phyloP scores from a whole-genome alignment of 768 basidiomycete species.

The Tulasnella sp. region DNA sequence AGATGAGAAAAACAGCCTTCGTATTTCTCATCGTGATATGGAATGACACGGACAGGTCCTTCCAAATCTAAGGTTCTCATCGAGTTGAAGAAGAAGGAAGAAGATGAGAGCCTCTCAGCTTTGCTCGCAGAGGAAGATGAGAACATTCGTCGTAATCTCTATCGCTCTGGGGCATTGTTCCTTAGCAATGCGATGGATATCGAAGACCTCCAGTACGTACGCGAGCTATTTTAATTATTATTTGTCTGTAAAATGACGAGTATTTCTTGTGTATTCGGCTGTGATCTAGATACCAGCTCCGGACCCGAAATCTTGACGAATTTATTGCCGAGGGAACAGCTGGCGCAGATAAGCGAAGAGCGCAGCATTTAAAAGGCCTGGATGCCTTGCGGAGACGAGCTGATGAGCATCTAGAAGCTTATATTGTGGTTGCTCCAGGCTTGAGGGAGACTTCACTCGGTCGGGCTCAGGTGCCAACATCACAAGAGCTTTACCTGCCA shows the following conservation, averaged over 20 bases:
- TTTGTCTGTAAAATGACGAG: too few relatives aligned
- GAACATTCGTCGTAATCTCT: not conserved
- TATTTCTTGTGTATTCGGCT: not conserved
- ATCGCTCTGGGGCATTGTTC: not conserved
- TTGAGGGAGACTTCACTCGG: not conserved
- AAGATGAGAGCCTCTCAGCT: not conserved
- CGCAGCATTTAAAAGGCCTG: not conserved
- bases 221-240: not conserved
- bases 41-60: not conserved
- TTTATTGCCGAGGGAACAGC: not conserved
- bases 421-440: not conserved
- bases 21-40: too few relatives aligned
- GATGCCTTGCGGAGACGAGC: not conserved
- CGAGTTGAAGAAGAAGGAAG: not conserved
- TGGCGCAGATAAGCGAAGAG: not conserved
- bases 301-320: not conserved
- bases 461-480: not conserved
- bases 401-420: not conserved
- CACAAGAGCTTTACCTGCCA: not conserved
- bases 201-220: not conserved
- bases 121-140: not conserved
- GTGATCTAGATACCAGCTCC: not conserved
- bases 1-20: too few relatives aligned
- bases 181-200: not conserved
- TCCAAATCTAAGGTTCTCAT: not conserved